Conservation (phyloP, 306 rosid species). For the Malus sylvestris region DNA sequence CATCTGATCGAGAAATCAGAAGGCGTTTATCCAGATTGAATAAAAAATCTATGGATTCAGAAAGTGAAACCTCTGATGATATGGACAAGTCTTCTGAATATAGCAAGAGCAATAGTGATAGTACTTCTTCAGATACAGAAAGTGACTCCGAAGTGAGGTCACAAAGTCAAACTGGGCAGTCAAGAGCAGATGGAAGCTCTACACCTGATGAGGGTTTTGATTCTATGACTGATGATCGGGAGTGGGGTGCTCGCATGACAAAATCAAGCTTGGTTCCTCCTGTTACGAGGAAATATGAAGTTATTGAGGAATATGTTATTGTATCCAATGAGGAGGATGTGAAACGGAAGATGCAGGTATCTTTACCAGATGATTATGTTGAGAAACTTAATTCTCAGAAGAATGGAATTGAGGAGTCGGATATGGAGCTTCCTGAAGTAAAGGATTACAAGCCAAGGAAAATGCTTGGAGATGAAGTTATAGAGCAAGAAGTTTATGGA, state of each 20-base stretch:
- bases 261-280: constrained; percentile 99
- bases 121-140: constrained; percentile 54
- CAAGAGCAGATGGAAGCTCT: constrained; percentile 20
- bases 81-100: constrained; percentile 63
- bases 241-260: constrained; percentile 99
- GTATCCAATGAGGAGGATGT: constrained; percentile 94
- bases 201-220: constrained; percentile 43
- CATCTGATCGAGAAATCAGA: constrained; percentile 85
- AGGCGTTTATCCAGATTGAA: constrained; percentile 75
- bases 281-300: constrained; percentile 90
- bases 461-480: constrained; percentile 77
- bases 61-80: constrained; percentile 89
- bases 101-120: constrained; percentile 69
- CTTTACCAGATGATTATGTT: constrained; percentile 90
- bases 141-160: constrained; percentile 54
- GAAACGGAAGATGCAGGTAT: constrained; percentile 79
- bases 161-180: constrained; percentile 19
- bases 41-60: constrained; percentile 68
- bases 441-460: constrained; percentile 93
- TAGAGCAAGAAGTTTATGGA: constrained; percentile 98
- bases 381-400: constrained; percentile 90
- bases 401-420: constrained; percentile 93
- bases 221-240: constrained; percentile 73
- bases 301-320: constrained; percentile 76
- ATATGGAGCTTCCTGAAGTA: constrained; percentile 98